A percentile compares a stretch with the other conserved stretches of the same genome.
Conservation (phyloP, 371 early-diverging fungal species). For the Batrachochytrium dendrobatidis region DNA sequence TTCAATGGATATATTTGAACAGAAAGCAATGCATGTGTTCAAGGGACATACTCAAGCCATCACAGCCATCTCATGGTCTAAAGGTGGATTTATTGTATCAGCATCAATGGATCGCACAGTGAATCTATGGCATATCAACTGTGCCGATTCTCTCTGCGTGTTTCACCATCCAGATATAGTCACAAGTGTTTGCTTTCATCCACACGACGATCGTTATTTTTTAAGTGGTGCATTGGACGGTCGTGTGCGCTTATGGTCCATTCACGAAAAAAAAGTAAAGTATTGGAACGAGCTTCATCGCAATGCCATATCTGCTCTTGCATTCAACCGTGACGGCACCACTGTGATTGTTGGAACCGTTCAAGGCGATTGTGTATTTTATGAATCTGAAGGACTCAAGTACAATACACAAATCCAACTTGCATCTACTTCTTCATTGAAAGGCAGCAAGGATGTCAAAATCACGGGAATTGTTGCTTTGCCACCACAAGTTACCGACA, state of each 20-base stretch:
- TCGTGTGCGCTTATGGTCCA: constrained; percentile 73
- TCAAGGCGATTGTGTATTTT: constrained; percentile 67
- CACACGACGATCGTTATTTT: constrained; percentile 73
- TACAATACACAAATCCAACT: constrained; percentile 73
- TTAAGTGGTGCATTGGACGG: constrained; percentile 76
- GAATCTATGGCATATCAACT: constrained; percentile 74
- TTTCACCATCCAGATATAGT: constrained; percentile 74
- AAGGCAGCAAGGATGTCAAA: constrained; percentile 50
- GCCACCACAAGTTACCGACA: constrained; percentile 3
- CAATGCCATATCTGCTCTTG: constrained; percentile 59
- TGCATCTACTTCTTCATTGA: constrained; percentile 42
- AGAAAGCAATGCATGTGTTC: constrained; percentile 57
- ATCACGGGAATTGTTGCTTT: constrained; percentile 46
- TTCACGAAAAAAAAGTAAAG: constrained; percentile 66
- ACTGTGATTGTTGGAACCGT: constrained; percentile 69
- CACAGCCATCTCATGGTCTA: constrained; percentile 79
- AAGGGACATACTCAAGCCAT: constrained; percentile 64
- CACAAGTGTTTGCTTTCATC: constrained; percentile 74
- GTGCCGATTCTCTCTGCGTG: constrained; percentile 63
- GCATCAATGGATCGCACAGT: constrained; percentile 82
- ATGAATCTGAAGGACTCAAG: constrained; percentile 60
- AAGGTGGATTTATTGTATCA: constrained; percentile 69
- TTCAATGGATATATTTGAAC: constrained; percentile 67
- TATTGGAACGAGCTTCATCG: constrained; percentile 59
- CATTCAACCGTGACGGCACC: constrained; percentile 64